Percentiles rank a stretch among this genome's conserved stretches.
These are phyloP conservation scores for Apiospora phragmitis DNA, from an alignment of 2,329 filamentous ascomycete species.

Conservation along the genomic window DNA sequence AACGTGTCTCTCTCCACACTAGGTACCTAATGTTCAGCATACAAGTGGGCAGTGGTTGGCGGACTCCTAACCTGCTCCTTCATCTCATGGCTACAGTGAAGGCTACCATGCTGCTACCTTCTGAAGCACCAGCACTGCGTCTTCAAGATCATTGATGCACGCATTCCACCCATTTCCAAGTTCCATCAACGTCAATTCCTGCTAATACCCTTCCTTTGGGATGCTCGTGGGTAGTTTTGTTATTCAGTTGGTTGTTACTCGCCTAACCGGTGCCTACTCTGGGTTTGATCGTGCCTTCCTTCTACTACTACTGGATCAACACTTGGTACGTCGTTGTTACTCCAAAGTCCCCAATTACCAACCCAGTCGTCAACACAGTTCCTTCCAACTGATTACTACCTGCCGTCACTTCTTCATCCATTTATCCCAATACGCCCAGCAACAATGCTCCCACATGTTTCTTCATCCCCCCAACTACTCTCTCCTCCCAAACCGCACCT, in stretches of 20 bases:
- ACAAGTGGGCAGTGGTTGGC: too few relatives aligned
- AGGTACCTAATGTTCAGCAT: too few relatives aligned
- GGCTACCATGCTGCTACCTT: not conserved
- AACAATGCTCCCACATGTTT: not conserved
- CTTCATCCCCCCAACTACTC: not conserved
- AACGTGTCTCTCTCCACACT: too few relatives aligned
- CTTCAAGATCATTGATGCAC: not conserved
- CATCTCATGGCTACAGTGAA: not conserved
- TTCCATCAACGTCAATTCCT: not conserved
- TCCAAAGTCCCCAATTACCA: not conserved
- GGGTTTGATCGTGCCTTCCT: not conserved
- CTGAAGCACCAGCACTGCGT: not conserved
- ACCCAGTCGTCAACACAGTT: not conserved
- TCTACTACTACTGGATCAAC: not conserved
- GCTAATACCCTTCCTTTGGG: not conserved
- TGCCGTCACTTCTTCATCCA: not conserved
- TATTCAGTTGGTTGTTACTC: too few relatives aligned
- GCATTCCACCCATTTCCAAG: too few relatives aligned
- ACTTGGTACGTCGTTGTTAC: not conserved
- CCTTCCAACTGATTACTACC: not conserved
- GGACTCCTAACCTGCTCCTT: not conserved
- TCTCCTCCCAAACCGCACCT: not conserved
- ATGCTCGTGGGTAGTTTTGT: not conserved
- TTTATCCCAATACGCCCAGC: not conserved
- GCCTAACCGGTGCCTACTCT: not conserved